Evolutionary conservation across 2,329 filamentous ascomycete species (phyloP).

Genomic region (Rhytidhysteron rufulum): DNA sequence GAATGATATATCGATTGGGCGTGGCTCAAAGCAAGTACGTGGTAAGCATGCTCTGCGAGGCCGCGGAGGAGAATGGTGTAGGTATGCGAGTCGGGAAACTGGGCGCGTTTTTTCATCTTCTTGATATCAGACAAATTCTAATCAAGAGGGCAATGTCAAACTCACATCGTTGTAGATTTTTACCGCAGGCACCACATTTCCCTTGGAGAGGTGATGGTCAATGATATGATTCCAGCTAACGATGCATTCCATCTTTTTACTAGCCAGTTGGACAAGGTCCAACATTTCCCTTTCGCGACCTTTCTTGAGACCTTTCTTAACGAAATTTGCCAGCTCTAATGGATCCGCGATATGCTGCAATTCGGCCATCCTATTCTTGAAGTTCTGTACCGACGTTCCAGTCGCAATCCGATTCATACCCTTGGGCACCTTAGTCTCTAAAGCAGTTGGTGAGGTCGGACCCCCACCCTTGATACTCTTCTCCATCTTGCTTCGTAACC

Average conservation of each 20-base stretch:
- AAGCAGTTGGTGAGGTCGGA: neutral
- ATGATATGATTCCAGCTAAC: conserved; percentile 91
- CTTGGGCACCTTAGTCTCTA: neutral
- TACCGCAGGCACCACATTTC: conserved; percentile 61
- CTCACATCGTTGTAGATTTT: conserved; percentile 84
- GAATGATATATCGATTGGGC: conserved; percentile 74
- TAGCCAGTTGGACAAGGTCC: conserved; percentile 65
- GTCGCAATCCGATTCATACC: conserved; percentile 7
- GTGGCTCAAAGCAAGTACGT: conserved; percentile 59
- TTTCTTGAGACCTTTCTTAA: conserved; percentile 57
- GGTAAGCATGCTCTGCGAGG: conserved; percentile 59
- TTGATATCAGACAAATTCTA: conserved; percentile 8
- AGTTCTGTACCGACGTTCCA: conserved; percentile 24
- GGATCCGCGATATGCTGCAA: conserved; percentile 66
- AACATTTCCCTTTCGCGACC: conserved; percentile 64
- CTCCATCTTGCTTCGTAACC: conserved; percentile 15
- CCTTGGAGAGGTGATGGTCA: conserved; percentile 61
- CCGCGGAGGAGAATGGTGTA: conserved; percentile 81
- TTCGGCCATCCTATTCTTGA: conserved; percentile 49
- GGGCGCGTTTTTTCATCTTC: conserved; percentile 91
- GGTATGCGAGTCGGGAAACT: conserved; percentile 75
- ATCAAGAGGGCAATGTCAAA: conserved; percentile 4
- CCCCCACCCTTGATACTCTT: neutral
- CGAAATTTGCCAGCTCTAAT: conserved; percentile 65
- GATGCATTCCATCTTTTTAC: conserved; percentile 58